Evolutionary conservation across 768 basidiomycete species (phyloP), one percentile per base, ranked within the genome.

Genomic region (Baorangia bicolor): DNA sequence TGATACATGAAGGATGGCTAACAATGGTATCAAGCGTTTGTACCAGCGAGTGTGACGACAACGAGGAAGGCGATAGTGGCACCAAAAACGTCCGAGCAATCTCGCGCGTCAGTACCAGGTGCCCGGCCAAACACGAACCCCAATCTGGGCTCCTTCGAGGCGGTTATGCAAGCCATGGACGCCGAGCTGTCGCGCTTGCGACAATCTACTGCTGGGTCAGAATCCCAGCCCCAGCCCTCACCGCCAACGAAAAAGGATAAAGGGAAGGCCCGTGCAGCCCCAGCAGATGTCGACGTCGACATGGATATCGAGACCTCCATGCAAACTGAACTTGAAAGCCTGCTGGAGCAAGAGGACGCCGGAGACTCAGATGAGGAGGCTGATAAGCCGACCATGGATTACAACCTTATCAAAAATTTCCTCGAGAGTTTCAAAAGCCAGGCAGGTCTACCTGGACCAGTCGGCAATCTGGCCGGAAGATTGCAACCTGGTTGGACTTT

Each of bases 121-220:
- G 71, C 75, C 16, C 74, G 73, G 20, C 76, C 77, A 13, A 77
- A 74, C 50, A 69, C 73, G 8, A 90, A 94, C 69, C 82, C 86
- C 4, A 83, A 86, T 44, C 78, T 98, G 21, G 83, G 95, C 69
- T 94, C 94, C 0, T 98, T 99, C 59, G 97, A 99, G 67, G 83
- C 89, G 1, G 92, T 98, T 31, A 98, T 98, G 97, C 82, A 84
- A 66, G 94, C 94, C 3, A 92, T 98, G 87, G 97, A 99, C 62
- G 81, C 76, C 18, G 91, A 97, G 62, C 77, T 99, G 30, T 77
- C 76, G 20, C 81, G 77, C 16, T 69, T 74, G 42, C 78, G 75
- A 28, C 65, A 74, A 34, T 56, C 63, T 23, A 62, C 44, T n/a
- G 12, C 38, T 53, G 55, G 55, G 37, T 51, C 63, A 31, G 65